Percentiles rank a stretch among this genome's conserved stretches.
Evolutionary conservation across 352 stramenopile genomes (phyloP).

Genomic region (Bremia lactucae): DNA sequence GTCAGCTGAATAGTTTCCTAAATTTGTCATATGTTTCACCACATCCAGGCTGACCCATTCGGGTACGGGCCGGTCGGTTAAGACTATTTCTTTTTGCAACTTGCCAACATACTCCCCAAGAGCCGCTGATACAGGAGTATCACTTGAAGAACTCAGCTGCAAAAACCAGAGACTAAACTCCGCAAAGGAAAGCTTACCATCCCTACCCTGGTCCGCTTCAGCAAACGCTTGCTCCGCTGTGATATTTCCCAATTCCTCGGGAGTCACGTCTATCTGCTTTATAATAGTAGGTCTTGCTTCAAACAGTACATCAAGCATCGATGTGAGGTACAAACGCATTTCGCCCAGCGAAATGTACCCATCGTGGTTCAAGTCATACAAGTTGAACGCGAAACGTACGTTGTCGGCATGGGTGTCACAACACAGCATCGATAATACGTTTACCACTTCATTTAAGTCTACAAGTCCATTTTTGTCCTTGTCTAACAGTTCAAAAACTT

Average conservation of each 20-base stretch:
- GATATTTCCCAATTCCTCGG: conserved; percentile 62
- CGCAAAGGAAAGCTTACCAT: conserved; percentile 72
- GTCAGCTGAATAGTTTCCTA: conserved; percentile 68
- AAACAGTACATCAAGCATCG: conserved; percentile 83
- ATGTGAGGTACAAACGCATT: conserved; percentile 77
- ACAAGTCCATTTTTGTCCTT: conserved; percentile 69
- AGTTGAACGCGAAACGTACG: conserved; percentile 66
- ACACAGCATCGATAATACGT: conserved; percentile 70
- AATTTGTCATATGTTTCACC: conserved; percentile 77
- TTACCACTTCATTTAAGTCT: conserved; percentile 72
- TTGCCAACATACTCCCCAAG: conserved; percentile 13
- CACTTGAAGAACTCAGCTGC: conserved; percentile 23
- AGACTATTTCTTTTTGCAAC: conserved; percentile 4
- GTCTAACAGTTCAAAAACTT: conserved; percentile 77
- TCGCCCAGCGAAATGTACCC: conserved; percentile 77
- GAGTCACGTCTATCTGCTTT: conserved; percentile 43
- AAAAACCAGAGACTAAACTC: conserved; percentile 81
- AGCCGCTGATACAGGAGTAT: conserved; percentile 11
- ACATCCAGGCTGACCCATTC: conserved; percentile 65
- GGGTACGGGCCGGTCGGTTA: conserved; percentile 15
- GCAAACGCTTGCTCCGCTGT: conserved; percentile 74
- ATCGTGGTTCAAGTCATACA: conserved; percentile 85
- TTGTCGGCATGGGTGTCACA: conserved; percentile 60
- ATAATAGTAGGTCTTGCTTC: conserved; percentile 65
- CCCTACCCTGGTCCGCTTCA: conserved; percentile 63